Base-by-base conservation (phyloP, 352 stramenopile species). In the Globisporangium echinulatum region DNA sequence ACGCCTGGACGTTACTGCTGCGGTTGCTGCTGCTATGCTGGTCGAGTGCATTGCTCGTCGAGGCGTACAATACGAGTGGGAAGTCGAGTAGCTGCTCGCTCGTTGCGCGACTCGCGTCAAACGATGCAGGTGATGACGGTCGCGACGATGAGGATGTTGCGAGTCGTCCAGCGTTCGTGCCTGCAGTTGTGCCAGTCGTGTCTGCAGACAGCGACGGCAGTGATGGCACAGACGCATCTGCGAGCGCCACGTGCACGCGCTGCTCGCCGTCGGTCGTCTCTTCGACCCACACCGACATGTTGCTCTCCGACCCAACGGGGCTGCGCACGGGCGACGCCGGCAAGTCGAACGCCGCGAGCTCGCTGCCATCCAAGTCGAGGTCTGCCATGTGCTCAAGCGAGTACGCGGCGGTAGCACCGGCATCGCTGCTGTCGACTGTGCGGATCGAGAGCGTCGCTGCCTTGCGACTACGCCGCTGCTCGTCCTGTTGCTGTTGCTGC, bases 331-430 rank as follows among this genome's bases (percentile, higher is more conserved):
- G 82, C 49, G 82, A 92, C 53, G 74, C 57, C n/a, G 82, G 80
- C 66, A 92, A 68, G 58, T 68, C 67, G 62, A 83, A 92, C 48
- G 80, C 88, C 60, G 75, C 70, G 54, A 89, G 62, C 43, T 48
- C 43, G 13, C 43, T 48, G 43, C 40, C 14, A 9, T 15, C 40
- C 9, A 46, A 4, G 7, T 48, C 43, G 3, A 15, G 11, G 43
- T 48, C 43, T n/a, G 43, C 7, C 11, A n/a, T n/a, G 43, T 48
- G 43, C 43, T 4, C 43, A 48, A 15, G n/a, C 39, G 25, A 25
- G 25, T 25, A 2, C 25, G 25, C 25, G 25, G 25, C 25, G 25
- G 25, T 1, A 25, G 25, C 25, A 25, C 25, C 25, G 25, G 53
- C 42, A 36, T 17, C 19, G 53, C 13, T 11, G 33, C 19, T n/a